Evolutionary conservation across 768 basidiomycete species (phyloP), one percentile per base, ranked within the genome.

Genomic region (Leccinum disarticulatum): DNA sequence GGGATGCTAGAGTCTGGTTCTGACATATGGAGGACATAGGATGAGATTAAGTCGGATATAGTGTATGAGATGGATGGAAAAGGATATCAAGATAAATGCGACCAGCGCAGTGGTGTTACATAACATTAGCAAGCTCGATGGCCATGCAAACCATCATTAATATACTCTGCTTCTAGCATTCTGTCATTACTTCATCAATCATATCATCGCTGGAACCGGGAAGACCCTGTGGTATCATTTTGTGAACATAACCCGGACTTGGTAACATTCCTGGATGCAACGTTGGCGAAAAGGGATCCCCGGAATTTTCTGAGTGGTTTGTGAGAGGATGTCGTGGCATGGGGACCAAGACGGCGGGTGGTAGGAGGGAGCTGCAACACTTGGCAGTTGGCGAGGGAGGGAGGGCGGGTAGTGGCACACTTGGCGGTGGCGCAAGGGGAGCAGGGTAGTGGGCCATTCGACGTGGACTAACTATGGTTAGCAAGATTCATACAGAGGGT

Each of bases 401-500:
- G 52, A 54, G 62, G 4, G 70, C 68, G 19, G 72, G 72, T 15
- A 73, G 72, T 4, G 73, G 72, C 7, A n/a, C 63, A 33, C 53
- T 70, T 6, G 72, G 72, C 0, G 72, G 72, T 50, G 72, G 72
- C 1, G 56, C 66, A 28, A 65, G 51, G 14, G 73, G 73, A 27
- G 65, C 38, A 2, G 67, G 63, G 19, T 57, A 60, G 35, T 80
- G 79, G 10, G 76, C 66, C 53, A 64, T 70, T 55, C 80, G 76
- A 52, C 81, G 77, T 17, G 74, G 67, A 61, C 83, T 83, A 52
- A n/a, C 9, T 10, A 6, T 6, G 14, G 19, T 58, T 46, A 60
- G 54, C 28, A 59, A 19, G 57, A 55, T 27, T 49, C 51, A 41
- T 41, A 41, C 13, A 56, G 27, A 54, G 41, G 3, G 28, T 46